Conservation (phyloP, 2,329 filamentous ascomycete genomes). For the Claviceps spartinae region DNA sequence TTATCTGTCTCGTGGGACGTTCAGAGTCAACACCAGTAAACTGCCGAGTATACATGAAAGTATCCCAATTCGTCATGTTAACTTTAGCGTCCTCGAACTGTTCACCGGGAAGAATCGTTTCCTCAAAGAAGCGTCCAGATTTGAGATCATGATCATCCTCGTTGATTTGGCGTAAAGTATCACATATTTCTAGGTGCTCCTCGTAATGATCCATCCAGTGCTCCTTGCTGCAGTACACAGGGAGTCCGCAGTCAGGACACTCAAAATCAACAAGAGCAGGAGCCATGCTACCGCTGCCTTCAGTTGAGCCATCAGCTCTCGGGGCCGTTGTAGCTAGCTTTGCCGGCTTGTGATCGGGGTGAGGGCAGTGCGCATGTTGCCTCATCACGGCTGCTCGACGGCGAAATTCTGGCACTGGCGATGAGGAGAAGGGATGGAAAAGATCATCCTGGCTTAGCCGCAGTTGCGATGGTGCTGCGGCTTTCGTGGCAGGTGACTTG, state of each 20-base stretch:
- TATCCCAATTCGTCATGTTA: slow-evolving; percentile 99
- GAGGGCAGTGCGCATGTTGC: slow-evolving; percentile 86
- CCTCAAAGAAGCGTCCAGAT: slow-evolving; percentile 81
- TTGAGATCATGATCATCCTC: slow-evolving; percentile 94
- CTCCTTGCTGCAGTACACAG: slow-evolving; percentile 83
- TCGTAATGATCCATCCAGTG: slow-evolving; percentile 97
- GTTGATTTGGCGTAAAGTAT: slow-evolving; percentile 82
- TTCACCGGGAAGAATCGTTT: slow-evolving; percentile 79
- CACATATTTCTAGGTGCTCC: slow-evolving; percentile 80
- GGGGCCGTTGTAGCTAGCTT: slow-evolving; percentile 51
- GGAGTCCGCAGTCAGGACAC: slow-evolving; percentile 90
- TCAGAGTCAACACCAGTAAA: slow-evolving; percentile 87
- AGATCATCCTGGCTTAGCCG: slow-evolving; percentile 61
- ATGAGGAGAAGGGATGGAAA: slow-evolving; percentile 84
- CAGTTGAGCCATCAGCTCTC: slow-evolving; percentile 48
- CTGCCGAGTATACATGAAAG: slow-evolving; percentile 82
- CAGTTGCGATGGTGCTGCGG: slow-evolving; percentile 14
- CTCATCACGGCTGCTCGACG: slow-evolving; percentile 81
- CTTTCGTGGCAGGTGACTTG: slow-evolving; percentile 14
- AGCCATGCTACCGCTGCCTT: slow-evolving; percentile 40
- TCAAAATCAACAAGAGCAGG: slow-evolving; percentile 83
- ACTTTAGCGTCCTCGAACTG: slow-evolving; percentile 87
- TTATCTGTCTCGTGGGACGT: slow-evolving; percentile 82
- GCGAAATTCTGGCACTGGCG: slow-evolving; percentile 78
- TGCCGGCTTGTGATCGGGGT: slow-evolving; percentile 72